Evolutionary conservation across 768 basidiomycete species (phyloP).

Genomic region (Tremella mesenterica): DNA sequence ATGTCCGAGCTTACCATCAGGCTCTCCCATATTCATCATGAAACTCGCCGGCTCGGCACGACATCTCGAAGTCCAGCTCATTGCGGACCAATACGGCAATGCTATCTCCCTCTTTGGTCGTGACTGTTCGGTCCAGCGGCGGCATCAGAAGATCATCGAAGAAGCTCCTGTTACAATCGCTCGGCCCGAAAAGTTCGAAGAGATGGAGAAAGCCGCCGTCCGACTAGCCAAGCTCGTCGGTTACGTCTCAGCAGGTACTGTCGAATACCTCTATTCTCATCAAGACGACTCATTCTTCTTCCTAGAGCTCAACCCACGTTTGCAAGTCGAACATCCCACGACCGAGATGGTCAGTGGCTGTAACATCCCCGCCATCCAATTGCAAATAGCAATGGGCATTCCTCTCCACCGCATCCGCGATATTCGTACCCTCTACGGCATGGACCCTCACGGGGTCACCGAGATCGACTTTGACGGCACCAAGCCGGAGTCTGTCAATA

Average conservation of each 20-base stretch:
- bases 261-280: conserved; percentile 95
- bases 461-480: conserved; percentile 96
- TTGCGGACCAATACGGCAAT: conserved; percentile 98
- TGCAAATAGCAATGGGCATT: conserved; percentile 96
- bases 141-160: conserved; percentile 99
- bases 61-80: conserved; percentile 93
- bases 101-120: conserved; percentile 98
- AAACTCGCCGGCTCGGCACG: conserved; percentile 96
- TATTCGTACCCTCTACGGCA: conserved; percentile 90
- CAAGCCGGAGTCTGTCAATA: conserved; percentile 73
- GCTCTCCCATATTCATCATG: conserved; percentile 99
- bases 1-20: conserved; percentile 51
- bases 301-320: conserved; percentile 96
- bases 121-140: conserved; percentile 97
- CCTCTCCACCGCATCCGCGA: conserved; percentile 91
- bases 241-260: conserved; percentile 96
- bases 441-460: conserved; percentile 75
- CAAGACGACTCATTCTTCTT: conserved; percentile 92
- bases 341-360: conserved; percentile 99
- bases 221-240: conserved; percentile 97
- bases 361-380: conserved; percentile 92
- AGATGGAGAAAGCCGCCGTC: conserved; percentile 99
- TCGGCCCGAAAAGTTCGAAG: conserved; percentile 76
- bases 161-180: conserved; percentile 99
- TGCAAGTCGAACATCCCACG: conserved; percentile 98